phyloP scores from a whole-genome alignment of 345 rosid genomes.

The Reutealis trisperma region DNA sequence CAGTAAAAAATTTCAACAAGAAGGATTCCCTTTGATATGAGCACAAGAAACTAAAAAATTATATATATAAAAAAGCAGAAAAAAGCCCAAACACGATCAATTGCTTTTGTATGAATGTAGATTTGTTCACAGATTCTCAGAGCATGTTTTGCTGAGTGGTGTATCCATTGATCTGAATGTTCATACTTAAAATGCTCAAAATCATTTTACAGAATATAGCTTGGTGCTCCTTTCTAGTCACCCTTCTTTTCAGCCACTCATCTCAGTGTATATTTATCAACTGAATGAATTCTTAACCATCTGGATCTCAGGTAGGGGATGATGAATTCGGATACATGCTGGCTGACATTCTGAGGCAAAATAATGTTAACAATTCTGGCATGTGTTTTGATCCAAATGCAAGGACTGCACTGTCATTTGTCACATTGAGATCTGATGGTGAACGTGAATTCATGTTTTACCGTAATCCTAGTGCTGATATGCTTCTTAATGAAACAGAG shows the following conservation, averaged over 20 bases:
- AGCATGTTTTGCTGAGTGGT: not conserved
- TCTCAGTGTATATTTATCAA: not conserved
- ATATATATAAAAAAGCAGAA: too few relatives aligned
- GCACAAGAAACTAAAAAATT: too few relatives aligned
- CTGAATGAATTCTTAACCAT: not conserved
- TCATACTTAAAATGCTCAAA: too few relatives aligned
- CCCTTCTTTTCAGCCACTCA: not conserved
- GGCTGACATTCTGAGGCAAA: slow-evolving; percentile 67
- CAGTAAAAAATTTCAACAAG: too few relatives aligned
- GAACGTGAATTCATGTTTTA: slow-evolving; percentile 97
- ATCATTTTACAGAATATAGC: not conserved
- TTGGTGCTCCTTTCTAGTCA: not conserved
- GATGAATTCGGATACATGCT: slow-evolving; percentile 96
- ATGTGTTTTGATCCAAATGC: slow-evolving; percentile 75
- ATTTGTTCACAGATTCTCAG: not conserved
- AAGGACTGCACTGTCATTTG: slow-evolving; percentile 88
- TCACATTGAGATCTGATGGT: slow-evolving; percentile 81
- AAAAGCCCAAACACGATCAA: not conserved
- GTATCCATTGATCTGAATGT: not conserved
- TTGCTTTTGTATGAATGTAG: not conserved
- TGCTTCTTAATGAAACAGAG: slow-evolving; percentile 85
- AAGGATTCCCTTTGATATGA: too few relatives aligned
- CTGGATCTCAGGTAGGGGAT: slow-evolving; percentile 63
- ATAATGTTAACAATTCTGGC: slow-evolving; percentile 78
- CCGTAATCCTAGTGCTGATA: slow-evolving; percentile 98